Evolutionary conservation across 1,284 basidiomycete genomes (phyloP), one percentile per base, ranked within the genome.

Genomic region (Bjerkandera adusta): DNA sequence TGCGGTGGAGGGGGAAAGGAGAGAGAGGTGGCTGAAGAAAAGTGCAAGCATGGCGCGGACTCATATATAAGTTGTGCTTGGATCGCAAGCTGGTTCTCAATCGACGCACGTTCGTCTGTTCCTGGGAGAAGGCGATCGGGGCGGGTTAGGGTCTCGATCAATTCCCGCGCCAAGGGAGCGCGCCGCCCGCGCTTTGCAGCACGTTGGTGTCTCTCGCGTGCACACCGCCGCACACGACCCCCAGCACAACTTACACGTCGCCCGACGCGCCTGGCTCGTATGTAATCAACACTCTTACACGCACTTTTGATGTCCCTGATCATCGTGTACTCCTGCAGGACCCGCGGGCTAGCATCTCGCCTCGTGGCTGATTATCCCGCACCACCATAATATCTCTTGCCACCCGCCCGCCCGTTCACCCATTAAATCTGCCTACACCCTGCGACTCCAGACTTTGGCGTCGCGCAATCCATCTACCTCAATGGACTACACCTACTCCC

Each of bases 401-500:
- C 21, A 12, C 3, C 11, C 22, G 8, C 16, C 45, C 45, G 38
- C 45, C 36, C 40, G 45, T 20, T 25, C 12, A 18, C 36, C 22
- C 27, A 39, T 34, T 39, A 39, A 46, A 25, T 15, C 21, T 6
- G 34, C 20, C 11, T 12, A 10, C 32, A 15, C 18, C 36, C 18
- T 37, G 25, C 25, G 18, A 22, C 11, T 7, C 38, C 10, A 41
- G n/a, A n/a, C n/a, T 27, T 38, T 21, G 18, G 26, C 26, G 22
- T 22, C 25, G 26, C 26, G n/a, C 11, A 39, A 13, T 29, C 12
- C 20, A 5, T 25, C 38, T 34, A 16, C 33, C 39, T 12, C 33
- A 18, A 50, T 50, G 49, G 26, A 47, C 24, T 22, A 25, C n/a
- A 27, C 38, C 36, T 45, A 29, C 6, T 47, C 49, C 15, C 49